Conservation (phyloP, 495 filamentous ascomycete species). For the Tirmania nivea region DNA sequence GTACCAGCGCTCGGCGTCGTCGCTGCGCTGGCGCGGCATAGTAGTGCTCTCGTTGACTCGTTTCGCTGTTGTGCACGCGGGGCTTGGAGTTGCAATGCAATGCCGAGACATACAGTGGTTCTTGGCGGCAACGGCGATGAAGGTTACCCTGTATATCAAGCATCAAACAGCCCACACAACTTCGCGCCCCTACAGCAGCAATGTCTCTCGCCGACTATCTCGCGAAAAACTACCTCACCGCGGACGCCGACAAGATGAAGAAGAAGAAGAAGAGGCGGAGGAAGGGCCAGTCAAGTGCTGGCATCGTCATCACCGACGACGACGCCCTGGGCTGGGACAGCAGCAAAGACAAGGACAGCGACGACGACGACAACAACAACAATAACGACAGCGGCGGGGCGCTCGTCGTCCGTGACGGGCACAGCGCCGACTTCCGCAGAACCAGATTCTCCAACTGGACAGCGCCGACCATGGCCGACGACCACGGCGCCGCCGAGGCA, state of each 20-base stretch:
- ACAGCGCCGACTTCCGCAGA: slow-evolving; percentile 49
- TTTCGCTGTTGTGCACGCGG: too few relatives aligned
- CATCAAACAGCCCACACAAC: too few relatives aligned
- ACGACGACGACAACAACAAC: slow-evolving; percentile 24
- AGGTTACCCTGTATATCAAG: too few relatives aligned
- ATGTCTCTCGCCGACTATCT: slow-evolving; percentile 71
- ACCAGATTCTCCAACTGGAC: slow-evolving; percentile 64
- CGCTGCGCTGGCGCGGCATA: not conserved
- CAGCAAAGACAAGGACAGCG: slow-evolving; percentile 23
- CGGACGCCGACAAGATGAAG: slow-evolving; percentile 27
- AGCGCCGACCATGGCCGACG: slow-evolving; percentile 31
- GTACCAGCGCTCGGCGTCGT: not conserved
- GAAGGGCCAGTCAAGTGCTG: slow-evolving; percentile 21
- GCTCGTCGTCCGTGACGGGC: slow-evolving; percentile 24
- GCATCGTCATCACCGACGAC: slow-evolving; percentile 81
- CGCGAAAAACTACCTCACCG: slow-evolving; percentile 79
- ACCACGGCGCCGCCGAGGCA: slow-evolving; percentile 30
- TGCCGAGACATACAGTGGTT: too few relatives aligned
- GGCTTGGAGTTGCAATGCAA: too few relatives aligned
- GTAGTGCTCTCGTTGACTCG: too few relatives aligned
- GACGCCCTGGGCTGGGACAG: slow-evolving; percentile 53
- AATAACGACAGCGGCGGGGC: slow-evolving; percentile 22
- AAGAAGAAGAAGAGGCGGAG: slow-evolving; percentile 79
- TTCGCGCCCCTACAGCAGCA: too few relatives aligned
- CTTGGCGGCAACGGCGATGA: too few relatives aligned